These are phyloP conservation scores for Heliamphora pulchella DNA, from an alignment of 179 eudicot genomes.

Conservation along the genomic window DNA sequence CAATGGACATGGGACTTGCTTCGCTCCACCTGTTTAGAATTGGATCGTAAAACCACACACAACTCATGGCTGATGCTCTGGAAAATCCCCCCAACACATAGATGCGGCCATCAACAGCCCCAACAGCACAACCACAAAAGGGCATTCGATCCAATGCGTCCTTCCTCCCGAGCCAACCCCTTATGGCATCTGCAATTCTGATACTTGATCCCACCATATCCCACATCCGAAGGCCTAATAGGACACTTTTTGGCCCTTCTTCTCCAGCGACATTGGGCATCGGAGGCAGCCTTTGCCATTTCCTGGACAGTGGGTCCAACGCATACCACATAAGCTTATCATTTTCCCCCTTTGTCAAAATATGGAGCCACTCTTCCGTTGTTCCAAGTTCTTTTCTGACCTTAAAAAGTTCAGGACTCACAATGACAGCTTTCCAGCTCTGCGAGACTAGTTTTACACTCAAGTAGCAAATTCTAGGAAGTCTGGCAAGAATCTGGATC, in stretches of 20 bases:
- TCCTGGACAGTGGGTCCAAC: conserved; percentile 65
- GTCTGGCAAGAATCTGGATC: conserved; percentile 77
- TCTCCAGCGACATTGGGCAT: conserved; percentile 53
- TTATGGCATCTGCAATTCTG: conserved; percentile 56
- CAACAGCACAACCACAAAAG: conserved; percentile 83
- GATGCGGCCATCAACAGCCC: conserved; percentile 68
- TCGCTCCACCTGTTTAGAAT: conserved; percentile 66
- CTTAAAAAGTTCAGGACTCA: conserved; percentile 53
- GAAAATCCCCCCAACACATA: conserved; percentile 79
- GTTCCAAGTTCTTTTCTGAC: conserved; percentile 65
- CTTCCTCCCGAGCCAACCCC: conserved; percentile 70
- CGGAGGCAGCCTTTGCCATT: conserved; percentile 73
- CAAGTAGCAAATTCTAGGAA: conserved; percentile 58
- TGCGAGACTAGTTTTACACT: conserved; percentile 59
- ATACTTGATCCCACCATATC: conserved; percentile 49
- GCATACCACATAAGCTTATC: conserved; percentile 63
- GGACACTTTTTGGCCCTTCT: conserved; percentile 41
- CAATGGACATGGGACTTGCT: conserved; percentile 55
- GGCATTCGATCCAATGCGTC: conserved; percentile 44
- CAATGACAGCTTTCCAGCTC: conserved; percentile 68
- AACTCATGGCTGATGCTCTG: conserved; percentile 46
- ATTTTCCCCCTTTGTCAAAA: conserved; percentile 50
- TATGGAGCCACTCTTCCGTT: conserved; percentile 80
- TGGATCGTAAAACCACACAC: conserved; percentile 77
- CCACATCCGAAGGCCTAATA: conserved; percentile 47